Evolutionary conservation across 306 rosid genomes (phyloP), one percentile per base, ranked within the genome.

Genomic region (Medicago ruthenica): DNA sequence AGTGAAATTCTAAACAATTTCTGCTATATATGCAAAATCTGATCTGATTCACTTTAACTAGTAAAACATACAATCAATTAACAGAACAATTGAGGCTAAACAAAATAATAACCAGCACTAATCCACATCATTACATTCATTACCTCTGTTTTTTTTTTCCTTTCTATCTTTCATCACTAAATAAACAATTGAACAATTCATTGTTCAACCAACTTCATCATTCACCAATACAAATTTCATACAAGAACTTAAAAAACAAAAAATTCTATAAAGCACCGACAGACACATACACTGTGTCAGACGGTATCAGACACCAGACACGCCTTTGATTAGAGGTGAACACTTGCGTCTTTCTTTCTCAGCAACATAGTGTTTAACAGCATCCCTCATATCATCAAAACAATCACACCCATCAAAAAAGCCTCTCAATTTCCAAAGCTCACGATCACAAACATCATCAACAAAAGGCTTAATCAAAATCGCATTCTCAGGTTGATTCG

Each of bases 351-450:
- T 15, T 2, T 72, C 18, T 27, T 73, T 57, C 27, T 15, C 11
- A 8, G 70, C 51, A 67, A 75, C 31, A 36, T 78, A 88, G 3
- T 75, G 50, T 76, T 88, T 90, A 47, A 92, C 87, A 15, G 96
- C 99, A 41, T 85, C 89, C 70, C 99, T 90, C 88, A 84, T 85
- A 47, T 95, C 99, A 48, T 89, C 96, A 39, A 61, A 87, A 15
- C 71, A 77, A 59, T 90, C 92, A 17, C 61, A 73, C 1, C 74
- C 86, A 62, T 79, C 76, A 37, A 95, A 90, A 59, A 95, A 90
- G 60, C 20, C 68, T 0, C 45, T 75, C 85, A 95, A 54, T 75
- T 75, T 92, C 54, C 79, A 31, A 5, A 95, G 88, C 79, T 95
- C 97, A 31, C 60, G 42, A 37, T 95, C 99, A 3, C 64, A 76